Percentiles rank a stretch among this genome's conserved stretches.
Evolutionary conservation across 2,329 filamentous ascomycete species (phyloP).

Genomic region (Ploettnerulaceae sp.): DNA sequence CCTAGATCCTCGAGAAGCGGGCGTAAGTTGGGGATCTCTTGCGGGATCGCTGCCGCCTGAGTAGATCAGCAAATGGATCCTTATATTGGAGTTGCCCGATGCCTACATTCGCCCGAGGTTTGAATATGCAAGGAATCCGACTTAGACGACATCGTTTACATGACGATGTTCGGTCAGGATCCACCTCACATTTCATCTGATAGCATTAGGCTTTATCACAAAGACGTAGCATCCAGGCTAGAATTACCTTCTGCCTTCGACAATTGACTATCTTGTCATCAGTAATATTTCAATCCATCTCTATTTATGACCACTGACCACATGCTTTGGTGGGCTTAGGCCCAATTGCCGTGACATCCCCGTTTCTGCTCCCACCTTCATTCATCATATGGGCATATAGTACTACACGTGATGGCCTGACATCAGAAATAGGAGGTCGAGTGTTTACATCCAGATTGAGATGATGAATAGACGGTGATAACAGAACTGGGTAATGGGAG

Average conservation of each 20-base stretch:
- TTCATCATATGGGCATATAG: constrained; percentile 6
- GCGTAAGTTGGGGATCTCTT: constrained; percentile 8
- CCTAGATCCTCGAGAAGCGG: constrained; percentile 8
- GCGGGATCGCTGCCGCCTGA: constrained; percentile 17
- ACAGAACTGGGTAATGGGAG: no score
- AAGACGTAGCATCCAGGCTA: not conserved
- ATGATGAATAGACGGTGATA: constrained; percentile 7
- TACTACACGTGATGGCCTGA: constrained; percentile 11
- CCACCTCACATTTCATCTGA: constrained; percentile 38
- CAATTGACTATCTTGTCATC: constrained; percentile 12
- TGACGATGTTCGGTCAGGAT: constrained; percentile 26
- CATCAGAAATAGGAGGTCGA: constrained; percentile 6
- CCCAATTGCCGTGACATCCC: constrained; percentile 9
- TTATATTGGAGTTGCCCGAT: constrained; percentile 9
- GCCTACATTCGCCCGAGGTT: constrained; percentile 38
- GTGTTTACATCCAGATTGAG: constrained; percentile 3
- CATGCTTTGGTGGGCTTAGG: constrained; percentile 18
- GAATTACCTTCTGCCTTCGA: constrained; percentile 14
- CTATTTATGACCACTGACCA: not conserved
- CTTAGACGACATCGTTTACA: constrained; percentile 35
- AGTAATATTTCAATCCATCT: not conserved
- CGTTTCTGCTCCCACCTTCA: constrained; percentile 8
- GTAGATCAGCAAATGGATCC: constrained; percentile 16
- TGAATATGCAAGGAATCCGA: constrained; percentile 38
- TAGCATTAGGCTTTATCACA: constrained; percentile 6